These are phyloP conservation scores for Trichoderma gracile DNA, from an alignment of 2,329 filamentous ascomycete species.

Conservation along the genomic window DNA sequence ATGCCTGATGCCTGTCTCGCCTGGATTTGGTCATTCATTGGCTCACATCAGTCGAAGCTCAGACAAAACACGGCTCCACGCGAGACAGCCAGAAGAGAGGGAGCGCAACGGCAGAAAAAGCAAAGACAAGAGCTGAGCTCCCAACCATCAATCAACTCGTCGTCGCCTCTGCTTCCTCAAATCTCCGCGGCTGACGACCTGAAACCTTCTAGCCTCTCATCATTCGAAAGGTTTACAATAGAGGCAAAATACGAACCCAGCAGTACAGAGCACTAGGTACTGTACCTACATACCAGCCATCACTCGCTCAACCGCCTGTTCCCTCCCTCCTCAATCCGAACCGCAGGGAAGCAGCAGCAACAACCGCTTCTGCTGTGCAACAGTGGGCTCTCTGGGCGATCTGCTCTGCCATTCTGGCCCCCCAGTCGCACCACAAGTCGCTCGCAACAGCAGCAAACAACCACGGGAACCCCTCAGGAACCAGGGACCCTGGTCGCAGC, in stretches of 20 bases:
- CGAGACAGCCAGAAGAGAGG: background rate
- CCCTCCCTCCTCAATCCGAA: background rate
- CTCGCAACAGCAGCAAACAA: conserved; percentile 1
- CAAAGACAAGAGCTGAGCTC: too few species aligned
- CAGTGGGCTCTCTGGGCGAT: background rate
- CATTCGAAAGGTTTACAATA: too few species aligned
- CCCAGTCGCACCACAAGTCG: background rate
- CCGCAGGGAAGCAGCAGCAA: background rate
- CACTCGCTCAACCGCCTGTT: background rate
- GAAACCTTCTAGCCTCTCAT: too few species aligned
- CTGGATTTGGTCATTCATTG: background rate
- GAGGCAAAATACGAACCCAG: too few species aligned
- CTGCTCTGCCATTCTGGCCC: background rate
- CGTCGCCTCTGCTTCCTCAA: too few species aligned
- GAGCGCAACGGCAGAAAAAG: too few species aligned
- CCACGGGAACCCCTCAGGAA: conserved; percentile 15
- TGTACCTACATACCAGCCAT: too few species aligned
- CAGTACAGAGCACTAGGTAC: too few species aligned
- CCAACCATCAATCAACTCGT: too few species aligned
- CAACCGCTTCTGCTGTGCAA: background rate
- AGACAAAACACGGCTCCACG: conserved; percentile 1
- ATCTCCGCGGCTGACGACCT: too few species aligned
- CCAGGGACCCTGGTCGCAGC: conserved; percentile 14
- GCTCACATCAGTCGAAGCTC: background rate
- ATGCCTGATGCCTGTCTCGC: background rate